These are phyloP conservation scores for Sclerotinia sclerotiorum DNA, from an alignment of 2,329 filamentous ascomycete genomes.

Conservation along the genomic window DNA sequence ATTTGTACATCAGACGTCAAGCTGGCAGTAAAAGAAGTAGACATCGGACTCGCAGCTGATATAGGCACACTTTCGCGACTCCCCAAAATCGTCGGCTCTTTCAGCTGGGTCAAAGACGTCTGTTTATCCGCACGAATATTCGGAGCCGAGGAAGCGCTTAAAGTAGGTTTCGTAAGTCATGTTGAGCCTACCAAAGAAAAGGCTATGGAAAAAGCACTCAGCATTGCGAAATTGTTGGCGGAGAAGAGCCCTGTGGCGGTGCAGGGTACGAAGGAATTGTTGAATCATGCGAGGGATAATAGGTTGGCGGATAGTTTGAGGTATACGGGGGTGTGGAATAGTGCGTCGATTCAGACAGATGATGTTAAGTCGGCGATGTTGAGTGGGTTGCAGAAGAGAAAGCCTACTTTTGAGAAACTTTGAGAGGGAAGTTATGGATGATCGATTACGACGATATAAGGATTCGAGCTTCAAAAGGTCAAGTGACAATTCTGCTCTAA, in stretches of 20 bases:
- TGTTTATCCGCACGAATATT: slow-evolving; percentile 71
- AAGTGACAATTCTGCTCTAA: not conserved
- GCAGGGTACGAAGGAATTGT: slow-evolving; percentile 80
- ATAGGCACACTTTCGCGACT: slow-evolving; percentile 73
- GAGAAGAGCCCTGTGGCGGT: slow-evolving; percentile 85
- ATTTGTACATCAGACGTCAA: slow-evolving; percentile 59
- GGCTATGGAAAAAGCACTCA: slow-evolving; percentile 61
- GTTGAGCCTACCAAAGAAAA: slow-evolving; percentile 63
- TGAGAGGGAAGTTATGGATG: not conserved
- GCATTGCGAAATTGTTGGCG: slow-evolving; percentile 65
- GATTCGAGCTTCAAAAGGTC: not conserved
- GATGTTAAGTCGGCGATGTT: slow-evolving; percentile 75
- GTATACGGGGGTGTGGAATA: slow-evolving; percentile 88
- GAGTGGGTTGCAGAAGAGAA: slow-evolving; percentile 75
- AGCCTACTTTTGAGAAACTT: slow-evolving; percentile 71
- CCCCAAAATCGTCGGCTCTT: slow-evolving; percentile 69
- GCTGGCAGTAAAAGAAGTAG: slow-evolving; percentile 77
- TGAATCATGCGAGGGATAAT: slow-evolving; percentile 81
- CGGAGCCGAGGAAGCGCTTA: slow-evolving; percentile 63
- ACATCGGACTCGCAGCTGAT: slow-evolving; percentile 78
- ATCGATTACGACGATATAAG: not conserved
- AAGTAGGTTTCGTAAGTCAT: slow-evolving; percentile 68
- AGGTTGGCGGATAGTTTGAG: slow-evolving; percentile 73
- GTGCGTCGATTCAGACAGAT: slow-evolving; percentile 73
- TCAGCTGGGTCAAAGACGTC: slow-evolving; percentile 79